Conservation (phyloP, 2,329 filamentous ascomycete species). For the Phialocephala sp. region DNA sequence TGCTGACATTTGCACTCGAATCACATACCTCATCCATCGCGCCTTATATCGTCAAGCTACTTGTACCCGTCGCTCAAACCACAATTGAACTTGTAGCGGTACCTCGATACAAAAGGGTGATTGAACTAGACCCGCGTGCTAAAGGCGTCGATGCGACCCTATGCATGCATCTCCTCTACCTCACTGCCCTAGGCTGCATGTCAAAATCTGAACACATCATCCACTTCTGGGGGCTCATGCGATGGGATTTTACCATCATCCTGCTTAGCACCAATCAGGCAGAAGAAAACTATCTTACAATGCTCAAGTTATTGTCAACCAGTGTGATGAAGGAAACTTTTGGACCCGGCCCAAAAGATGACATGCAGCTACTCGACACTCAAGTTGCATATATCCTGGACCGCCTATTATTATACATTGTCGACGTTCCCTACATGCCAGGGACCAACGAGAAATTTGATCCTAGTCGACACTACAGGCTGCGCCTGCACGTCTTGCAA, state of each 20-base stretch:
- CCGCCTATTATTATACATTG: constrained; percentile 50
- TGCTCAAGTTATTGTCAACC: constrained; percentile 69
- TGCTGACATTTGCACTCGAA: constrained; percentile 68
- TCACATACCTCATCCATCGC: constrained; percentile 64
- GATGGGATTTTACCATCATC: constrained; percentile 69
- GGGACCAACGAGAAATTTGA: constrained; percentile 32
- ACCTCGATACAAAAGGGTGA: constrained; percentile 49
- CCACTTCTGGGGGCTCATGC: constrained; percentile 70
- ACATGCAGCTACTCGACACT: constrained; percentile 45
- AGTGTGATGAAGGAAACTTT: constrained; percentile 68
- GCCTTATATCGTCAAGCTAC: constrained; percentile 61
- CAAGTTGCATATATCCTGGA: constrained; percentile 44
- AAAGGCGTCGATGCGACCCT: constrained; percentile 65
- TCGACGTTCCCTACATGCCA: constrained; percentile 48
- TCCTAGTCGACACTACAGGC: constrained; percentile 32
- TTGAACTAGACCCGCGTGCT: constrained; percentile 53
- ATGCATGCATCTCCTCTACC: constrained; percentile 70
- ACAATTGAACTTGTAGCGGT: constrained; percentile 61
- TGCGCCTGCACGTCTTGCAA: constrained; percentile 49
- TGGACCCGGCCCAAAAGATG: constrained; percentile 63
- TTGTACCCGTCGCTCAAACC: constrained; percentile 61
- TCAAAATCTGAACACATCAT: constrained; percentile 42
- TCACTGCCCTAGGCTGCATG: constrained; percentile 64
- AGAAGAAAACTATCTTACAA: constrained; percentile 64
- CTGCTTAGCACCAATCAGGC: constrained; percentile 72